Evolutionary conservation across 495 filamentous ascomycete genomes (phyloP).

Genomic region (Xylaria acuta): DNA sequence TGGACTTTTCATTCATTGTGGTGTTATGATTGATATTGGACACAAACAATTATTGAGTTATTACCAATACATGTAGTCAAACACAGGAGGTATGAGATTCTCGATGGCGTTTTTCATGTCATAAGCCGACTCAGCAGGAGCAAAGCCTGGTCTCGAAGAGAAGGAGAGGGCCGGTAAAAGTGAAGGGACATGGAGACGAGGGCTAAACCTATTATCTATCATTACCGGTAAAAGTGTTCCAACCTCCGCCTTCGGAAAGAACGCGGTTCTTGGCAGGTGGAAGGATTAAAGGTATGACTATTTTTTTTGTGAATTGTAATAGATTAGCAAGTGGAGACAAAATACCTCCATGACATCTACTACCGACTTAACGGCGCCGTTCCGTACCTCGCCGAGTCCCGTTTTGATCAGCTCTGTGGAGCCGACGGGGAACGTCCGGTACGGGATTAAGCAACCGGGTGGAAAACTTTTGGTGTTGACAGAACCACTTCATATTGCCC

Average conservation of each 20-base stretch:
- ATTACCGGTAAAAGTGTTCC: slow-evolving; percentile 12
- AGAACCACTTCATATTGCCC: background rate
- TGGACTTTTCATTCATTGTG: slow-evolving; percentile 21
- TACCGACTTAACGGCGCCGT: slow-evolving; percentile 11
- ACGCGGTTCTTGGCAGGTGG: background rate
- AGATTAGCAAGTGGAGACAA: slow-evolving; percentile 15
- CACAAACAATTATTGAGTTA: background rate
- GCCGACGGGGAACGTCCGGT: slow-evolving; percentile 1
- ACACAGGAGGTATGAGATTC: background rate
- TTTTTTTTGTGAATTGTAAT: background rate
- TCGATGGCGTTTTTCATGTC: background rate
- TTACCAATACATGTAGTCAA: slow-evolving; percentile 6
- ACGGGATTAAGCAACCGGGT: slow-evolving; percentile 3
- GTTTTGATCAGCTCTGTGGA: slow-evolving; percentile 13
- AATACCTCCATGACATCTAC: background rate
- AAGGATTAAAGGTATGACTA: slow-evolving; percentile 7
- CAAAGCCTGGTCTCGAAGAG: background rate
- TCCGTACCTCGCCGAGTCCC: slow-evolving; percentile 22
- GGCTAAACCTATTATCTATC: background rate
- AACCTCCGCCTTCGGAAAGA: slow-evolving; percentile 24
- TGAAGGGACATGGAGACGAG: background rate
- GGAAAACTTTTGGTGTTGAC: background rate
- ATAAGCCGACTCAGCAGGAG: background rate
- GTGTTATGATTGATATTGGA: slow-evolving; percentile 13
- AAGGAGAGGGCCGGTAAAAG: background rate